Evolutionary conservation across 768 basidiomycete species (phyloP), one percentile per base, ranked within the genome.

Genomic region (Candolleomyces efflorescens): DNA sequence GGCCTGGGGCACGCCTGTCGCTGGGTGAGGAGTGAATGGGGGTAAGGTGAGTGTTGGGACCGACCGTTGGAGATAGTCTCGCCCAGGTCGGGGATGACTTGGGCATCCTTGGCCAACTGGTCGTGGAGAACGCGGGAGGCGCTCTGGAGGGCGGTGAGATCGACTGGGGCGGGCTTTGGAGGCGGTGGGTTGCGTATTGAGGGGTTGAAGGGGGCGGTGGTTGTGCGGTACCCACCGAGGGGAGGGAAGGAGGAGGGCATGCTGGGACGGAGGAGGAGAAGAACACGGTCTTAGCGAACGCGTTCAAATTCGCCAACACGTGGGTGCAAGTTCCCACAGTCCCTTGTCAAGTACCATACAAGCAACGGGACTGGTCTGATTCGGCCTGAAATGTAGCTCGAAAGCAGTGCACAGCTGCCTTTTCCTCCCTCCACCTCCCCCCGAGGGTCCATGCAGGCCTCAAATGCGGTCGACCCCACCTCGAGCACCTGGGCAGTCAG

Each of bases 71-170:
- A 80, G 53, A 91, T 69, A 62, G 83, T 78, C 58, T 92, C 91
- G 43, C 84, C 85, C 38, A 89, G 68, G 69, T 92, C 90, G 32
- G 91, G 90, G 49, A 92, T 81, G 53, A 80, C 78, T 70, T 87
- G 85, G 2, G 81, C 78, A 71, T 93, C 90, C 67, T 89, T 90
- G 27, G 79, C 70, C 52, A 91, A 79, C 60, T 84, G 82, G 50
- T 89, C 88, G 55, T 85, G 78, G 26, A 93, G 67, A 36, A 89
- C 78, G 58, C 78, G 76, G 64, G 85, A 86, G 10, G 90, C 90
- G 65, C 75, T 82, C 64, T 84, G 81, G 45, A 93, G 73, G 20
- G 83, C 78, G 46, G 75, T 67, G 51, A 92, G 72, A 70, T 91
- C 88, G 24, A 88, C 78, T 44, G 72, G 68, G 24, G 67, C 61